Evolutionary conservation across 2,329 filamentous ascomycete species (phyloP), one percentile per base, ranked within the genome.

Genomic region (Aspergillus ibericus): DNA sequence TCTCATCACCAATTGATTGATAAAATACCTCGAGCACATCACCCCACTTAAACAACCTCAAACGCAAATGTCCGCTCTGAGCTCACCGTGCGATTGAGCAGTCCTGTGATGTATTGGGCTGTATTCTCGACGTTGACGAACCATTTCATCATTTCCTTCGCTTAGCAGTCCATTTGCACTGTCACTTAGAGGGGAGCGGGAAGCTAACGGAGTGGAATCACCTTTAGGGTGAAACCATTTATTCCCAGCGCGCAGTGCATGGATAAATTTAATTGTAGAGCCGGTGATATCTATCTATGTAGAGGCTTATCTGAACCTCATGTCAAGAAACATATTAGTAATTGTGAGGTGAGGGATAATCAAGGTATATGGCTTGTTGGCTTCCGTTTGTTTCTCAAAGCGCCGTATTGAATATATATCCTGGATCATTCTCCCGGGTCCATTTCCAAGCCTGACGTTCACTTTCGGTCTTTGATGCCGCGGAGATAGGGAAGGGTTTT

Each of bases 41-140:
- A 1, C 7, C 9, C 29, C 29, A 32, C 10, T 32, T 32, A 32
- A 32, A 32, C 0, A 75, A 77, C 1, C 75, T 71, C 0, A 54
- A 82, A 84, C 0, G 73, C 84, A 64, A 86, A 84, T 12, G 88
- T 68, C 1, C 85, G 78, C 65, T 86, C 79, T 0, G 76, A 75
- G 1, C 70, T 59, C 0, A 85, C 75, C 0, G 75, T 72, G 0
- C 74, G 71, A 22, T 82, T 72, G 0, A 84, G 72, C 6, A 82
- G 70, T 0, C 80, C 84, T 3, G 80, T 79, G 3, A 86, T 73
- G 36, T 86, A 83, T 0, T 78, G 71, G 0, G 81, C 83, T 2
- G 66, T 66, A 51, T 86, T 83, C 12, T 80, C 71, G 0, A 82
- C 77, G 60, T 83, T 72, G 22, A 83, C 70, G 65, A 70, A 78